Base-by-base conservation (phyloP, 2,329 filamentous ascomycete species). In the Acarospora socialis region DNA sequence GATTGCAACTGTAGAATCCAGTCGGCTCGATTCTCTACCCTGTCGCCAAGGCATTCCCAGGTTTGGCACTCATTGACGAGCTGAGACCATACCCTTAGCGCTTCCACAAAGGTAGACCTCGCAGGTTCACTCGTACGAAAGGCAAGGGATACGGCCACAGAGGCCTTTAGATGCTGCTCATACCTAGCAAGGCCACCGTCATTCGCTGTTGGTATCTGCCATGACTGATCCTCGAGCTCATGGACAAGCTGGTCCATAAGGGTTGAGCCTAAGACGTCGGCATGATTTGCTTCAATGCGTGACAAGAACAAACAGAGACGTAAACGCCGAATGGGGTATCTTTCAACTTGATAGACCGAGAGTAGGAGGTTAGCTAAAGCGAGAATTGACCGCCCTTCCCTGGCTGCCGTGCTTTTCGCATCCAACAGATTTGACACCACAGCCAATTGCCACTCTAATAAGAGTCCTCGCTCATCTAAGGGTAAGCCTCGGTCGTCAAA, bases 1-100 rank as follows among this genome's bases (percentile, higher is more conserved):
- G 63, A 58, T 33, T 63, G 58, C 21, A 78, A 51, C 30, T 72
- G 65, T 18, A 58, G 44, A 9, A 68, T 39, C 48, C 68, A 63
- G 27, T 54, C 51, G 12, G 61, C 56, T 5, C 59, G 43, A 41
- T 71, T 61, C 27, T 70, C 65, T n/a, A 77, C 46, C 9, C 51
- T 48, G 8, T 50, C 45, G 9, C 53, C 36, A 12, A 75, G 41
- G 5, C 55, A 49, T 5, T 53, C 43, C 49, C 56, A 53, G 20
- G 59, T 55, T 23, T 50, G 40, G 40, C 68, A 64, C 16, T 57
- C 49, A 27, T 48, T 51, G 17, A 61, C 48, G 30, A 73, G 57
- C 4, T 46, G 36, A 9, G 42, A 47, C 54, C 53, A 56, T 2
- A 34, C 41, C 7, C 4, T 40, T 17, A 38, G 25, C 19, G 33